Evolutionary conservation across 352 stramenopile species (phyloP), one percentile per base, ranked within the genome.

Genomic region (Pseudoperonospora humuli): DNA sequence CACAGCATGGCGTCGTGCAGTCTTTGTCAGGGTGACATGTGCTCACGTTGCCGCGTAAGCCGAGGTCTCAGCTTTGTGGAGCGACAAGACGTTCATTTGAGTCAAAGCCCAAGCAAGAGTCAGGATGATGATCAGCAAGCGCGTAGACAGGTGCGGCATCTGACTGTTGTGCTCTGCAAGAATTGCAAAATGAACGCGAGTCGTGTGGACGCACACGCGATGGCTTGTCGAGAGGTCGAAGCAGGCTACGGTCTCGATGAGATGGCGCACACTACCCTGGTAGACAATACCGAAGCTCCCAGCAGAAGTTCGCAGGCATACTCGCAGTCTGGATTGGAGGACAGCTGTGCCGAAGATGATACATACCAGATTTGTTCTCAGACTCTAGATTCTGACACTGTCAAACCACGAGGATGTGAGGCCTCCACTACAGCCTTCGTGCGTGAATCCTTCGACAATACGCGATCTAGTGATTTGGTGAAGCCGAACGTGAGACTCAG

Each of bases 111-210:
- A 3, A 44, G 40, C 18, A 47, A 17, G 14, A 64, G 48, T 42
- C 55, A 44, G 39, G 49, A 36, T 33, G 68, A 54, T 31, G 40
- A 32, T 3, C 40, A 57, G 1, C 18, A 54, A 31, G 8, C 31
- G 5, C 35, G 14, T 21, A 28, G 32, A 7, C 56, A 56, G 24
- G 36, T 72, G 25, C 54, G 39, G 0, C 53, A 58, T 18, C 42
- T 57, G 5, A 32, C 46, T 3, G 70, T 64, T 41, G 34, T 65
- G 5, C 61, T 87, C 7, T 87, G 75, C 44, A 82, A 80, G 45
- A 67, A 57, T 11, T 87, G 72, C 38, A 60, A 84, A 19, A 48
- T 57, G 44, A 58, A 45, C 4, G 54, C 40, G 1, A 33, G 32
- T 3, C 39, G 46, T 23, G 33, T 64, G 47, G 61, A 70, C 31